phyloP scores from a whole-genome alignment of 2,329 filamentous ascomycete species.

The Monilinia fructicola region DNA sequence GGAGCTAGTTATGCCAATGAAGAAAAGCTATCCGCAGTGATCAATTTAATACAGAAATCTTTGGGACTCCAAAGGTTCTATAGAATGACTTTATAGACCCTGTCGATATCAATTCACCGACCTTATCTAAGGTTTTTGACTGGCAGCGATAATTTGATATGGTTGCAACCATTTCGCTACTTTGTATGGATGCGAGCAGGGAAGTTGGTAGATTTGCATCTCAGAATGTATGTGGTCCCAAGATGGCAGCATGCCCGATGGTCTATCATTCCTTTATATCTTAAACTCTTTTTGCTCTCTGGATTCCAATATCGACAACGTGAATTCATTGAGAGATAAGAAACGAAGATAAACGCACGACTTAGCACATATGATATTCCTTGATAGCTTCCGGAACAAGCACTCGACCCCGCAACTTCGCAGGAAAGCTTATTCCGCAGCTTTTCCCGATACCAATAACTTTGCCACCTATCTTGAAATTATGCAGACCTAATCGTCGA shows the following conservation, averaged over 20 bases:
- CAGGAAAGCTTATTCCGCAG: not conserved
- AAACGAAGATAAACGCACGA: not conserved
- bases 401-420: not conserved
- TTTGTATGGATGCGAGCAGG: too few relatives aligned
- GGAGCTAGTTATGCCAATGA: not conserved
- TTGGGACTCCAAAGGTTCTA: not conserved
- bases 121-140: not conserved
- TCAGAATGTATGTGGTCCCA: not conserved
- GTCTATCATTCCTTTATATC: not conserved
- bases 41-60: not conserved
- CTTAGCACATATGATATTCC: not conserved
- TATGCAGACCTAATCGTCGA: not conserved
- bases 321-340: not conserved
- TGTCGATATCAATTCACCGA: not conserved
- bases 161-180: not conserved
- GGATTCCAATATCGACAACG: not conserved
- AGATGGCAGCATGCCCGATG: not conserved
- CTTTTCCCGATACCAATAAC: not conserved
- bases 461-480: not conserved
- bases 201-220: not conserved
- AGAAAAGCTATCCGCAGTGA: not conserved
- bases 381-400: not conserved
- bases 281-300: not conserved
- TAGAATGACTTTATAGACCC: not conserved
- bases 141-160: not conserved